Base-by-base conservation (phyloP, 257 asterid genomes). In the Jasminum sambac region DNA sequence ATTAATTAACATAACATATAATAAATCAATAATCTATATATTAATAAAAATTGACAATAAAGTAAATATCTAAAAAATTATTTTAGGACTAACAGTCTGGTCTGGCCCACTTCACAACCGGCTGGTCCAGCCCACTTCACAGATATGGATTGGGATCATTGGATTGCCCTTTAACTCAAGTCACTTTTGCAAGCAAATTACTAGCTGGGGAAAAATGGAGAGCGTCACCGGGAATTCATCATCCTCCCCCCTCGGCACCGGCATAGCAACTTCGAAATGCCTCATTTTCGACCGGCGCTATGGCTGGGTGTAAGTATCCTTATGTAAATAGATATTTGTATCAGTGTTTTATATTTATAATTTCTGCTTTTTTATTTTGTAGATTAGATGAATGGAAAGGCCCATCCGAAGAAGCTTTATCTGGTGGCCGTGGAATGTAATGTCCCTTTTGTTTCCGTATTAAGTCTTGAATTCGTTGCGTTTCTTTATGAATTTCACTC, bases 391-490 rank as follows among this genome's bases (percentile, higher is more conserved):
- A 84, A 44, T 88, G 92, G 90, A 86, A 70, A 73, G 90, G 84
- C 71, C 90, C 92, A 26, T 78, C 90, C 7, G 74, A 70, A 76
- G 90, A 88, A 72, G 92, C 96, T 76, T 77, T 88, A 59, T 74
- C 85, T 24, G 92, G 96, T 77, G 92, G 90, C 71, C 90, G 96
- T 65, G 96, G 90, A 76, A 86, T 89, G 92, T 89, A 85, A 68
- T 48, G 13, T 65, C 39, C 19, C 13, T 13, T 48, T 26, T 34
- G 8, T 5, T 46, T 24, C 26, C 8, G 9, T 55, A 21, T 8
- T 6, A 55, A 11, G 52, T 46, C 21, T 71, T 37, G 37, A 41
- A 4, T 23, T 55, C 34, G 8, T 2, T 55, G 3, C 9, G 9
- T 55, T 55, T 55, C 8, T 55, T 21, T 10, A 55, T 55, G 62